Evolutionary conservation across 2,329 filamentous ascomycete genomes (phyloP), one percentile per base, ranked within the genome.

Genomic region (Hawksworthiomyces lignivorus): DNA sequence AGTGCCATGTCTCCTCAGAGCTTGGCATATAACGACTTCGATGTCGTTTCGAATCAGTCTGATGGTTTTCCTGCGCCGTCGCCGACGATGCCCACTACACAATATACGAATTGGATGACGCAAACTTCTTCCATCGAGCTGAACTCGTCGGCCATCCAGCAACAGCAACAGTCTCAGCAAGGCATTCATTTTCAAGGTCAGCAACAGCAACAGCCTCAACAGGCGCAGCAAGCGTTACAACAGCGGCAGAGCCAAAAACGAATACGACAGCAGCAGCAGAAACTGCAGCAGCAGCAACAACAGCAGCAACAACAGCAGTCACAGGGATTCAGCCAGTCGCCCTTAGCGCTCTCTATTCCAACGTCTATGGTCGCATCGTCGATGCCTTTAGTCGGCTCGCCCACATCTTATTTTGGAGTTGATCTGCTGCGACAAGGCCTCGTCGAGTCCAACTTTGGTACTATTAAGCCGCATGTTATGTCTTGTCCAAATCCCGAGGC

Each of bases 1-100:
- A 59, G 72, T 52, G 71, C 72, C 18, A 61, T 77, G 50, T 76
- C 72, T 11, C 73, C 73, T 0, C 68, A 70, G 49, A 76, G 72
- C 57, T 69, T 75, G 43, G 57, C 64, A 3, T 69, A 67, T 50
- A 59, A 55, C 57, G 65, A 68, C 32, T 63, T 68, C 38, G 67
- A 70, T 34, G 50, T 50, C 45, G 45, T 51, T n/a, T 50, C 53
- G 3, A 46, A 49, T 50, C 43, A 32, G 39, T 45, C 45, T 9
- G 50, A 48, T 27, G 45, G 48, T 6, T 52, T 48, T n/a, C 26
- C 35, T 2, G 44, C 39, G 1, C 40, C 45, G 3, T 52, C 64
- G 15, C 62, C 63, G 4, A 52, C 49, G 51, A 12, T 54, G 38
- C 48, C 50, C 26, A 46, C 55, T 1, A 45, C 60, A 2, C 40